Percentiles rank a stretch among this genome's conserved stretches.
Evolutionary conservation across 768 basidiomycete species (phyloP).

Genomic region (Rhodotorula diobovata): DNA sequence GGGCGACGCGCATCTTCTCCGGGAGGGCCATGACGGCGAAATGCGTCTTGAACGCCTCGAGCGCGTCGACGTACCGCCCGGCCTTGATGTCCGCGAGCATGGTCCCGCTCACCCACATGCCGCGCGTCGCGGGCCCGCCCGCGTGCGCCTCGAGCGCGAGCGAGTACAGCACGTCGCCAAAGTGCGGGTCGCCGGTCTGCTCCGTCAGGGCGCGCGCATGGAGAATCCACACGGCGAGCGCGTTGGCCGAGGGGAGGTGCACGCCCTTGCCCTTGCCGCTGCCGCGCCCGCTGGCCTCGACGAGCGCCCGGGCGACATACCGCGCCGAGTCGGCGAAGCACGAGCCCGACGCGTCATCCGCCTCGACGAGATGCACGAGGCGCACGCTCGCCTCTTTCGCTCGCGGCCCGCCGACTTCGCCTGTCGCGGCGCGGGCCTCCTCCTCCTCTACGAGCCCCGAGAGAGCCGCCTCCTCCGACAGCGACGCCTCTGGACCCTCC

Average conservation of each 20-base stretch:
- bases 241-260: background rate
- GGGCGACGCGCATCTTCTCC: background rate
- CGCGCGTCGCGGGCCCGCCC: background rate
- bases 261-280: no score
- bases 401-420: background rate
- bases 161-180: background rate
- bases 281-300: background rate
- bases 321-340: background rate
- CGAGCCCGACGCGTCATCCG: background rate
- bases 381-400: no score
- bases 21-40: background rate
- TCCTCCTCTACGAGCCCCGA: background rate
- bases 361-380: background rate
- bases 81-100: background rate
- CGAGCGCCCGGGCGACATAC: background rate
- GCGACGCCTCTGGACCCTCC: slow-evolving; percentile 5
- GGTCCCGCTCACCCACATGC: background rate
- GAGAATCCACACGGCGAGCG: background rate
- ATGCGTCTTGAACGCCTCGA: background rate
- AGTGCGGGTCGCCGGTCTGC: no score
- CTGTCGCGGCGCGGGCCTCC: background rate
- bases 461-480: no score
- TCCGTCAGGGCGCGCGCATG: background rate
- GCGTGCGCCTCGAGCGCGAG: background rate
- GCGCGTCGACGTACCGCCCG: background rate